Conservation (phyloP, 75 land plant species). For the Picea sitchensis region DNA sequence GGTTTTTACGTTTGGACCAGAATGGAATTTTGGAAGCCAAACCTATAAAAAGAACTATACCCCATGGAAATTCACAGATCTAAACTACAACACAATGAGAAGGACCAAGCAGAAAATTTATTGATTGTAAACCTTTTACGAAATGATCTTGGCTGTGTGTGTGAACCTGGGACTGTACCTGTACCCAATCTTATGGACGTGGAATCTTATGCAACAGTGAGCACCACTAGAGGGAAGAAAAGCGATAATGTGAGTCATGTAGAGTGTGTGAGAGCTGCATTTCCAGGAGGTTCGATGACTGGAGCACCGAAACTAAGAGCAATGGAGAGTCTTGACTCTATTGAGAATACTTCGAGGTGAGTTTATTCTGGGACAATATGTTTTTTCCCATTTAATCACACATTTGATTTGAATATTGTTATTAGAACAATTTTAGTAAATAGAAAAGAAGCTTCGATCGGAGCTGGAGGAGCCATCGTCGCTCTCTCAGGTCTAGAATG, state of each 20-base stretch:
- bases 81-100: slow-evolving; percentile 84
- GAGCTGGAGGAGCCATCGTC: slow-evolving; percentile 4
- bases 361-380: slow-evolving; percentile 93
- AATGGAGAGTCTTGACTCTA: too few species aligned
- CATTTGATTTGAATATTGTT: slow-evolving; percentile 75
- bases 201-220: slow-evolving; percentile 22
- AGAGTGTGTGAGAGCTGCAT: too few species aligned
- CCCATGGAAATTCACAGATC: slow-evolving; percentile 63
- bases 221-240: too few species aligned
- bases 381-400: slow-evolving; percentile 77
- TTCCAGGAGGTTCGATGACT: too few species aligned
- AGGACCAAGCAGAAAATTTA: slow-evolving; percentile 54
- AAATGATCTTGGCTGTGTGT: slow-evolving; percentile 11
- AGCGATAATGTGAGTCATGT: too few species aligned
- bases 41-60: too few species aligned
- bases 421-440: too few species aligned
- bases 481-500: slow-evolving; percentile 76
- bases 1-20: slow-evolving; percentile 71
- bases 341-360: slow-evolving; percentile 55
- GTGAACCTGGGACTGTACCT: slow-evolving; percentile 85
- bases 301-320: too few species aligned
- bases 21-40: slow-evolving; percentile 21
- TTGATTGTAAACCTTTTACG: too few species aligned
- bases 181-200: slow-evolving; percentile 92
- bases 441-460: too few species aligned